Evolutionary conservation across 2,329 filamentous ascomycete species (phyloP).

Genomic region (Elsinoe ampelina): DNA sequence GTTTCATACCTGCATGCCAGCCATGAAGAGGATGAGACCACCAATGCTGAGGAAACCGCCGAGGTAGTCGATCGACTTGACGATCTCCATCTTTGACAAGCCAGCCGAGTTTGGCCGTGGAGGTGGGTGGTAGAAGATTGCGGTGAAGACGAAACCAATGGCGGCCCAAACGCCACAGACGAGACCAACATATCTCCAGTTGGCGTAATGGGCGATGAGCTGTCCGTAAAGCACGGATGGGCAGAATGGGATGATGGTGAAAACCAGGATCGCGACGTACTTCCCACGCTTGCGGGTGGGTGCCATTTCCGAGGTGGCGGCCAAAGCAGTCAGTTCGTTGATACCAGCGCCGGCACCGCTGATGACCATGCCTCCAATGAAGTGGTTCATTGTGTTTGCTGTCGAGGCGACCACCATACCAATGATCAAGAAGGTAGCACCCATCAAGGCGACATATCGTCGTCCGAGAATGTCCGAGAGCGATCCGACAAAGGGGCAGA

Average conservation of each 20-base stretch:
- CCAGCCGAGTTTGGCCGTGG: constrained; percentile 36
- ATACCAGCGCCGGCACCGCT: constrained; percentile 58
- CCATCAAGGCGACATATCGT: constrained; percentile 49
- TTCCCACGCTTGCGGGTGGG: constrained; percentile 55
- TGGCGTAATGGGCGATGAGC: constrained; percentile 41
- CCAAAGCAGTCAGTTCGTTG: constrained; percentile 59
- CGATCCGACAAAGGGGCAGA: constrained; percentile 57
- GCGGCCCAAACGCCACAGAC: constrained; percentile 45
- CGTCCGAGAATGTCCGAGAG: constrained; percentile 56
- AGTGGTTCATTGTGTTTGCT: constrained; percentile 49
- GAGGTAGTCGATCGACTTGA: constrained; percentile 42
- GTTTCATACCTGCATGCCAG: constrained; percentile 25
- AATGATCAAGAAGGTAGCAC: constrained; percentile 45
- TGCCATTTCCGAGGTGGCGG: constrained; percentile 58
- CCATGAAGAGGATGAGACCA: constrained; percentile 44
- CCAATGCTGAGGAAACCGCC: constrained; percentile 43
- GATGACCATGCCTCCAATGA: constrained; percentile 54
- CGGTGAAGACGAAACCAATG: constrained; percentile 42
- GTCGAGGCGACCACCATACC: constrained; percentile 53
- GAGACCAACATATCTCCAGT: constrained; percentile 48
- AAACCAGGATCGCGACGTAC: constrained; percentile 52
- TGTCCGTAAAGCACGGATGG: constrained; percentile 55
- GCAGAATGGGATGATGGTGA: constrained; percentile 54
- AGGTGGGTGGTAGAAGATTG: constrained; percentile 47
- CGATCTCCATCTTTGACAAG: constrained; percentile 33